Evolutionary conservation across 2,329 filamentous ascomycete species (phyloP), one percentile per base, ranked within the genome.

Genomic region (Talaromyces amestolkiae): DNA sequence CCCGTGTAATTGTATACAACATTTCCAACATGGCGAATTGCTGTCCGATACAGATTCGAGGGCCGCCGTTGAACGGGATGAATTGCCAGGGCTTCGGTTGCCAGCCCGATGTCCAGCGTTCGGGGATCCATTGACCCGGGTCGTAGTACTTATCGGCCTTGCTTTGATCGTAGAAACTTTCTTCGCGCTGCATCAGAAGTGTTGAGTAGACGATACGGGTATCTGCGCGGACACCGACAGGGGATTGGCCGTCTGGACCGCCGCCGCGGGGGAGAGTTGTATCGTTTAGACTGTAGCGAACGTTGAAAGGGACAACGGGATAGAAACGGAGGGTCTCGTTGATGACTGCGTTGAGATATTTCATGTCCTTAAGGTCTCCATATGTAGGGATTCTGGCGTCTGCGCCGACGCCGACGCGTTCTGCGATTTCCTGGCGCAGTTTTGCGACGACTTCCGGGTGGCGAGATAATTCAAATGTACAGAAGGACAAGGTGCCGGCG

Each of bases 321-420:
- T 94, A 92, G 11, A 94, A 78, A 15, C 92, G 88, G 66, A 93
- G 84, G 0, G 87, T 91, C 79, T 96, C 92, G 78, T 91, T 90
- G 71, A 96, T 84, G 59, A 90, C 80, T 71, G 89, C 79, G 56
- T 79, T 82, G 17, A 95, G 85, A 75, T 94, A 97, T 72, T 90
- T 89, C 92, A 97, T 96, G 69, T 84, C 84, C 82, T 96, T 97
- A 66, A 97, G 83, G 73, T 97, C 86, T 13, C 87, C 84, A 76
- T 96, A 97, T 0, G 89, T 92, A 0, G 76, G 77, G 60, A 76
- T 78, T 13, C 68, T 71, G 10, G 81, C 82, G 3, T 82, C 79
- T 6, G 83, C 78, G 15, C 86, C 80, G 7, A 84, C 76, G 1
- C 93, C 93, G 4, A 97, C 85, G 0, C 97, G 92, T 77, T 97